Evolutionary conservation across 1,139 yeast genomes (phyloP), one percentile per base, ranked within the genome.

Genomic region (Suhomyces maxii): DNA sequence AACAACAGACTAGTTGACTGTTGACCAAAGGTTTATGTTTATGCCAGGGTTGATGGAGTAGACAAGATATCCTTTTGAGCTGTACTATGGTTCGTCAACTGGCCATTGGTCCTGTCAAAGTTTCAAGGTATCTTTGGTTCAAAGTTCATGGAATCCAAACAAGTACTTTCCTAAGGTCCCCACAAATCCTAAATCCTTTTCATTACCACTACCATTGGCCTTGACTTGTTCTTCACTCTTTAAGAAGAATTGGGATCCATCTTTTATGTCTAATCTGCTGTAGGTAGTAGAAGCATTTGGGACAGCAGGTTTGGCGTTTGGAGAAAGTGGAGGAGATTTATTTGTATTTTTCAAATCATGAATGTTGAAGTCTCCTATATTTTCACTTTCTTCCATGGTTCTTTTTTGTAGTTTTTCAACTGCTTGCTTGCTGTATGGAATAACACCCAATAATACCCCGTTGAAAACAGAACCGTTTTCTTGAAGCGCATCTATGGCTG

Each of bases 401-500:
- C 83, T 68, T 39, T 83, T 80, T 28, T 84, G 82, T 46, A 85
- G 67, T 55, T 82, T 82, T 58, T 85, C 91, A 30, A 84, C 73
- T 1, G 84, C 78, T 34, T 71, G 72, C 54, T 79, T 82, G 42
- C 79, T 72, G 64, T 85, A 80, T 36, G 93, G 83, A 13, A 87
- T 82, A 47, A 93, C 93, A 1, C 97, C 96, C 47, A 89, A 72
- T 44, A 86, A 73, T 13, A 80, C 77, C 0, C 90, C 93, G 45
- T 84, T 85, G 55, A 85, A 77, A 2, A 86, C 80, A 14, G 77
- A 68, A 1, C 95, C 95, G 59, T 88, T 89, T 57, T 90, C 96
- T 53, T 84, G 84, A 37, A 90, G 69, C 0, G 98, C 97, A 46
- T 95, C 83, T 26, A 83, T 67, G 1, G 97, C 97, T 10, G 91